A percentile compares a stretch with the other conserved stretches of the same genome.
phyloP scores from a whole-genome alignment of 139 green algal species.

The Picochlorum sp. region DNA sequence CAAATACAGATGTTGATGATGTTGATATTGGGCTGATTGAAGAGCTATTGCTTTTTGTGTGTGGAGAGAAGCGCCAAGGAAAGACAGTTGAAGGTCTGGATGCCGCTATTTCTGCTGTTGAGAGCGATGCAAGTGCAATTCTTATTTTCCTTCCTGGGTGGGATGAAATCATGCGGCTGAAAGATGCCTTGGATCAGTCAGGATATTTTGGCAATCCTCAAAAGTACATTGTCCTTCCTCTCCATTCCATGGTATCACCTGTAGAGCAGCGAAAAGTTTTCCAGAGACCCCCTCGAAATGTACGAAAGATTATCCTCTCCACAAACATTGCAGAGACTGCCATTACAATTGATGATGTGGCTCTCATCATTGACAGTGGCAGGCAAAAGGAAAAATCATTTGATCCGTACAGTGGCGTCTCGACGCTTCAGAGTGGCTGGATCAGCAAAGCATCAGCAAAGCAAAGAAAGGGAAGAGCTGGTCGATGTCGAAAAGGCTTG shows the following conservation, averaged over 20 bases:
- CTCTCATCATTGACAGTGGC: conserved; percentile 70
- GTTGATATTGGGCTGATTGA: conserved; percentile 45
- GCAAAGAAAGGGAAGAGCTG: conserved; percentile 69
- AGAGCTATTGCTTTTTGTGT: conserved; percentile 36
- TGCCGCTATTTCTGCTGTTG: not conserved
- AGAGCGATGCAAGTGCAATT: conserved; percentile 40
- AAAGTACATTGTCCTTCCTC: conserved; percentile 45
- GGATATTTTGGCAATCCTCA: conserved; percentile 17
- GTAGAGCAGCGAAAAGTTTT: conserved; percentile 62
- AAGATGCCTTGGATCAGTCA: conserved; percentile 42
- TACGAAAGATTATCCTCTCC: conserved; percentile 72
- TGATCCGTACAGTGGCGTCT: conserved; percentile 68
- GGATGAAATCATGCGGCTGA: conserved; percentile 72
- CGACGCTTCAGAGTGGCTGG: conserved; percentile 55
- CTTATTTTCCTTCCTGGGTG: conserved; percentile 80
- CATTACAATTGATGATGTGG: conserved; percentile 79
- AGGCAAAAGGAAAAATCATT: conserved; percentile 77
- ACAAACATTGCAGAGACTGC: conserved; percentile 81
- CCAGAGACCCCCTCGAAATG: conserved; percentile 36
- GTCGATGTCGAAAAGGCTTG: conserved; percentile 59
- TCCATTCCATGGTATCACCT: conserved; percentile 68
- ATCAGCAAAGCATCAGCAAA: conserved; percentile 47
- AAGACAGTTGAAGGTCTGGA: not conserved
- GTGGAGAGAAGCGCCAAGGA: conserved; percentile 25
- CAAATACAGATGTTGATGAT: conserved; percentile 40